Conservation (phyloP, 73 alveolate species). For the Breviolum minutum region DNA sequence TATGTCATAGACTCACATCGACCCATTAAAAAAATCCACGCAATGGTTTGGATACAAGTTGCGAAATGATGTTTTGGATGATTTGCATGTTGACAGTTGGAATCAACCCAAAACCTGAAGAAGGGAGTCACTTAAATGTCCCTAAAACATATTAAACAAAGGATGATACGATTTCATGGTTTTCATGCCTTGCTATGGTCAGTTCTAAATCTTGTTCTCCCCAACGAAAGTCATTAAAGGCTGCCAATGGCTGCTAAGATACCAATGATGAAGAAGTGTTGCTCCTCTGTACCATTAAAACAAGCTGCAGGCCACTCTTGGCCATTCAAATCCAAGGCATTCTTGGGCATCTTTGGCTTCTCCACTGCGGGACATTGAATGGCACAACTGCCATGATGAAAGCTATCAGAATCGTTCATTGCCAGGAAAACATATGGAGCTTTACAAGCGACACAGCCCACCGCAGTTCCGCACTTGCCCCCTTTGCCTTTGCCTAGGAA, state of each 20-base stretch:
- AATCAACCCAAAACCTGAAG: too few species aligned
- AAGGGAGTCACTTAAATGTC: background rate
- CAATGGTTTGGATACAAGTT: too few species aligned
- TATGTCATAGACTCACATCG: too few species aligned
- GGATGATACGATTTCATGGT: background rate
- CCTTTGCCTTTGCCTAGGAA: background rate
- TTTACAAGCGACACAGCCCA: slow-evolving; percentile 54
- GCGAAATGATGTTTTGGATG: too few species aligned
- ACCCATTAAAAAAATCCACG: too few species aligned
- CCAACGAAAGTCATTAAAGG: background rate
- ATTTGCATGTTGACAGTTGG: too few species aligned
- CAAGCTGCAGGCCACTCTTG: slow-evolving; percentile 66
- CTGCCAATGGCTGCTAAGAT: background rate
- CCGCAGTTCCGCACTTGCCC: background rate
- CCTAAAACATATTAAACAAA: background rate
- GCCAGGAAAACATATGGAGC: slow-evolving; percentile 24
- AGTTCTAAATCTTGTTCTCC: background rate
- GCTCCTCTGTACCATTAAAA: slow-evolving; percentile 71
- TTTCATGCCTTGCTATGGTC: background rate
- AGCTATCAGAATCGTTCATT: background rate
- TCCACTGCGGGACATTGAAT: background rate
- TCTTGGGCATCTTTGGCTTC: slow-evolving; percentile 38
- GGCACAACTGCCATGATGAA: slow-evolving; percentile 36
- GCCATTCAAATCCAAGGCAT: slow-evolving; percentile 42
- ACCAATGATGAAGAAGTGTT: slow-evolving; percentile 69